These are phyloP conservation scores for Phaseolus lunatus DNA, from an alignment of 306 rosid species.

Conservation along the genomic window DNA sequence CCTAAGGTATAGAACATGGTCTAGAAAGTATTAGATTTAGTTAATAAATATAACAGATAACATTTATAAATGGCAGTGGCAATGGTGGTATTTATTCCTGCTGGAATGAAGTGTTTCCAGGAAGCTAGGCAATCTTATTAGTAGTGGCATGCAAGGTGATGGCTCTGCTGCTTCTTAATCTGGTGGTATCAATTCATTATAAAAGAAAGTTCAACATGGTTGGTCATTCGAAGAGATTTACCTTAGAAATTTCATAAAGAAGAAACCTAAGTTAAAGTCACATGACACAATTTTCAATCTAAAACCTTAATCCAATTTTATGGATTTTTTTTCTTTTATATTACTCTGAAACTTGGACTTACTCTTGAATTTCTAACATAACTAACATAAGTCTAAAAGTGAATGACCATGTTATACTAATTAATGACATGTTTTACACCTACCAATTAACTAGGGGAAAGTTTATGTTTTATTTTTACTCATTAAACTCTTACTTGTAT, in stretches of 20 bases:
- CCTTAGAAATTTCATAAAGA: no score
- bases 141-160: slow-evolving; percentile 20
- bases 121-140: slow-evolving; percentile 34
- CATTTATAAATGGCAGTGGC: slow-evolving; percentile 13
- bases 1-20: slow-evolving; percentile 32
- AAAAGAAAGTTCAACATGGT: slow-evolving; percentile 23
- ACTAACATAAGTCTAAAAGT: neutral
- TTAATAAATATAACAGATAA: slow-evolving; percentile 24
- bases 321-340: no score
- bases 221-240: no score
- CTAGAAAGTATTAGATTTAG: slow-evolving; percentile 37
- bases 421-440: neutral
- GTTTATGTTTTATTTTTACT: no score
- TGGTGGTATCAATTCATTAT: slow-evolving; percentile 42
- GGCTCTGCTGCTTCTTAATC: slow-evolving; percentile 7
- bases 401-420: slow-evolving; percentile 7
- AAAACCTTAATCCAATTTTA: no score
- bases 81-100: slow-evolving; percentile 36
- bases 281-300: no score
- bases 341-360: no score
- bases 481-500: neutral
- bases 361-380: no score
- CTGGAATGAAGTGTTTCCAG: slow-evolving; percentile 29
- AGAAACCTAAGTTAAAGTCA: no score
- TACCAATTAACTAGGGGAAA: neutral